Percentiles rank a stretch among this genome's conserved stretches.
Evolutionary conservation across 2,329 filamentous ascomycete species (phyloP).

Genomic region (Aspergillus ruber): DNA sequence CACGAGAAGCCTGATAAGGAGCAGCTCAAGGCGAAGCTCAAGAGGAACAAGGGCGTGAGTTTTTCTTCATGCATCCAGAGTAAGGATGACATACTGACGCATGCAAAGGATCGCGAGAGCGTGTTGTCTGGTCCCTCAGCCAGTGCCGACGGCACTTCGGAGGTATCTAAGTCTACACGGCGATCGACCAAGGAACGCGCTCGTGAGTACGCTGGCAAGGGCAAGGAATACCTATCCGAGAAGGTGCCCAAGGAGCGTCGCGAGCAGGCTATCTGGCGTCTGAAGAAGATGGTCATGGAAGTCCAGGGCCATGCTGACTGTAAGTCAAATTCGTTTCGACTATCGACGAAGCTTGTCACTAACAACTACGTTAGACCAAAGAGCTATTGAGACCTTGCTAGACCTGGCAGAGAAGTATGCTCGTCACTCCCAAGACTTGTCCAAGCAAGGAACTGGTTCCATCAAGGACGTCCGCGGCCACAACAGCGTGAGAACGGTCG

Average conservation of each 20-base stretch:
- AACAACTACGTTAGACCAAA: constrained; percentile 53
- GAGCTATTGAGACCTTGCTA: constrained; percentile 83
- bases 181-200: constrained; percentile 42
- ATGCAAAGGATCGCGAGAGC: constrained; percentile 51
- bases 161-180: constrained; percentile 43
- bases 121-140: constrained; percentile 44
- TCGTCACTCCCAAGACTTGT: constrained; percentile 61
- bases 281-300: constrained; percentile 98
- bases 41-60: constrained; percentile 45
- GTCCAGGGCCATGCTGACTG: constrained; percentile 92
- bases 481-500: constrained; percentile 23
- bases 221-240: constrained; percentile 68
- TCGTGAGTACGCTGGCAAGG: constrained; percentile 35
- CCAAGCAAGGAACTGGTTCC: constrained; percentile 58
- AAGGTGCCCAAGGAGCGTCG: constrained; percentile 92
- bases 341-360: neutral
- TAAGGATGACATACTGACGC: constrained; percentile 17
- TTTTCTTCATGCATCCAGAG: neutral
- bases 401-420: constrained; percentile 78
- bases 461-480: constrained; percentile 51
- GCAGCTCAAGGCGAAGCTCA: constrained; percentile 57
- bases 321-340: constrained; percentile 31
- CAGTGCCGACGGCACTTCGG: constrained; percentile 34
- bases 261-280: constrained; percentile 81
- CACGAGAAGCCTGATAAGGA: constrained; percentile 71